These are phyloP conservation scores for Diospyros kaki DNA, from an alignment of 148 eudicot species.

Conservation along the genomic window DNA sequence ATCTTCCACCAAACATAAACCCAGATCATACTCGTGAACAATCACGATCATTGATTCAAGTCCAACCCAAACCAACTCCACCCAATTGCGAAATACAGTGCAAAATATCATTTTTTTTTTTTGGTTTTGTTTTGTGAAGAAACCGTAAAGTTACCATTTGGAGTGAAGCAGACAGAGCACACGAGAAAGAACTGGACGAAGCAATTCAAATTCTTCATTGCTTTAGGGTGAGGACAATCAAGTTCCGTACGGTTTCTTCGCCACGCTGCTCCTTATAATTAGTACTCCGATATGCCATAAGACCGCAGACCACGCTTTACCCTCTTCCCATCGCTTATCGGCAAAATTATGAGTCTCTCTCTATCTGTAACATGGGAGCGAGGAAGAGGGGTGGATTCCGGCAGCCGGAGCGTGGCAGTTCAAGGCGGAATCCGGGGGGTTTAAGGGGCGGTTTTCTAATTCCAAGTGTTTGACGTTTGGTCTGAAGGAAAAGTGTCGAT, in stretches of 20 bases:
- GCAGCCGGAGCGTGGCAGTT: background rate
- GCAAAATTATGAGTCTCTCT: background rate
- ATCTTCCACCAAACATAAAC: background rate
- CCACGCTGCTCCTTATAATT: background rate
- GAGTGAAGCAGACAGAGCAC: slow-evolving; percentile 5
- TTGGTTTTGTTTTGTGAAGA: background rate
- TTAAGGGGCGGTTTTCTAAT: background rate
- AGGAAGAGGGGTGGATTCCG: background rate
- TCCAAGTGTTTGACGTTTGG: too few species aligned
- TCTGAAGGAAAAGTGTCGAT: too few species aligned
- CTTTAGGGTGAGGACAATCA: background rate
- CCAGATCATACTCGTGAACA: background rate
- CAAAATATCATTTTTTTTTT: background rate
- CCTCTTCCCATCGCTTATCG: background rate
- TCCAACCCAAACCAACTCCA: background rate
- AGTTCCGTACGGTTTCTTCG: background rate
- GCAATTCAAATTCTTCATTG: slow-evolving; percentile 18
- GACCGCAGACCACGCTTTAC: background rate
- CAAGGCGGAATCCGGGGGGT: background rate
- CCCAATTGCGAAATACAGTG: background rate
- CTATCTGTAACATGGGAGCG: background rate
- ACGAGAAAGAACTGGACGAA: slow-evolving; percentile 1
- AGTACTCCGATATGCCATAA: slow-evolving; percentile 5
- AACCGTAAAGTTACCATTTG: slow-evolving; percentile 16
- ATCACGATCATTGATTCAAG: slow-evolving; percentile 1